Base-by-base conservation (phyloP, 2,329 filamentous ascomycete species). In the Verticillium alfalfae region DNA sequence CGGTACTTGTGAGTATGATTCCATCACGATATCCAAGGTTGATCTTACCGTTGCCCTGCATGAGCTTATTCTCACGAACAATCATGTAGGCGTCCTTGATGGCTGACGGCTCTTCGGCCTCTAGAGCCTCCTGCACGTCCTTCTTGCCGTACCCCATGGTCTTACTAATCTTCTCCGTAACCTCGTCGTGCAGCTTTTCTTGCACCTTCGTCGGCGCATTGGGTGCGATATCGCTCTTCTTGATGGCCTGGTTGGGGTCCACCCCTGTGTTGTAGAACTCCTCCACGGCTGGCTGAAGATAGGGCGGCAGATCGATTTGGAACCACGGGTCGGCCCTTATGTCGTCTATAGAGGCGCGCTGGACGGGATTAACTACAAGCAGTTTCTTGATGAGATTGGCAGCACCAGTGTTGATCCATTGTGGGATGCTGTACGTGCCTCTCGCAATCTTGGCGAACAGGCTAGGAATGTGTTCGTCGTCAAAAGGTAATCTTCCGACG, bases 81-180 rank as follows among this genome's bases (percentile, higher is more conserved):
- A 99, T 99, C 77, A 97, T 88, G 78, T 98, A 99, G 1, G 95
- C 95, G 76, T 99, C 95, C 78, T 99, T 99, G 81, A 99, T 97
- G 12, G 95, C 93, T 62, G 93, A 98, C 13, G 95, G 95, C 73
- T 99, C 95, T 60, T 95, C 88, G 61, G 92, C 93, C 70, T 90
- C 89, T 65, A 99, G 80, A 26, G 95, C 94, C 75, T 98, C 95
- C 72, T 97, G 91, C 60, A 99, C 94, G 79, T 99, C 95, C 64
- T 90, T 90, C 73, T 92, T 94, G 39, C 90, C 93, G 73, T 99
- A 99, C 63, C 95, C 95, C 93, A 99, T 98, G 1, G 93, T 97
- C 78, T 94, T 95, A 70, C 94, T 95, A 60, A 99, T 89, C 80
- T 98, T 98, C 63, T 93, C 90, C 6, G 96, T 94, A 3, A 98